phyloP scores from a whole-genome alignment of 2,329 filamentous ascomycete genomes.

The Epichloe uncinata region DNA sequence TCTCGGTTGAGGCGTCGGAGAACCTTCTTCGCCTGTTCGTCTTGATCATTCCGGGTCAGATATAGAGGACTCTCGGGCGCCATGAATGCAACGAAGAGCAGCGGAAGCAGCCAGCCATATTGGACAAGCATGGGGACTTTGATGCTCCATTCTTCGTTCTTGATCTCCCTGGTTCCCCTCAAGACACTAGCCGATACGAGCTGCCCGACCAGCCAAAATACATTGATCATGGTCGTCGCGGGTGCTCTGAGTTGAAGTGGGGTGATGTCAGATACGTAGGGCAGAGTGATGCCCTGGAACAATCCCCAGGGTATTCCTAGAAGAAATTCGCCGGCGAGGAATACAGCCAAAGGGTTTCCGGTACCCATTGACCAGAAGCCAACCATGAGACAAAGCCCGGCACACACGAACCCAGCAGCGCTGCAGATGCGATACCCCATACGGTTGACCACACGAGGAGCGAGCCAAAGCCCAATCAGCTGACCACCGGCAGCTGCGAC shows the following conservation, averaged over 20 bases:
- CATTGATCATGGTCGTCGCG: not conserved
- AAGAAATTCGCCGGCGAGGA: not conserved
- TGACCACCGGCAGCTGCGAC: slow-evolving; percentile 7
- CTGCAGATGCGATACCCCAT: slow-evolving; percentile 15
- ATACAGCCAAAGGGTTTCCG: not conserved
- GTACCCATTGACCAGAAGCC: not conserved
- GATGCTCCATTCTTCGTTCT: not conserved
- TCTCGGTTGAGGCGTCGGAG: not conserved
- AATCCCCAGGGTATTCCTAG: not conserved
- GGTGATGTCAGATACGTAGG: slow-evolving; percentile 1
- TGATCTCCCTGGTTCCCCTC: not conserved
- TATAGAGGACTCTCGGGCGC: not conserved
- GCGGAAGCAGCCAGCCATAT: not conserved
- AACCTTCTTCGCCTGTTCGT: not conserved
- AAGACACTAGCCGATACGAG: not conserved
- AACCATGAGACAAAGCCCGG: slow-evolving; percentile 19
- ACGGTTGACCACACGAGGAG: slow-evolving; percentile 6
- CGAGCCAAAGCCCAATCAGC: slow-evolving; percentile 8
- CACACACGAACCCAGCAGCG: slow-evolving; percentile 20
- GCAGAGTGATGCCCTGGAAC: not conserved
- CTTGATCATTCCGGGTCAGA: not conserved
- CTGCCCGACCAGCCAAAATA: slow-evolving; percentile 1
- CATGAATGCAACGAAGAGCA: not conserved
- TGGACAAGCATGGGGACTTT: not conserved
- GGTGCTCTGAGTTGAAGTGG: not conserved